Percentiles rank a stretch among this genome's conserved stretches.
Conservation (phyloP, 306 rosid genomes). For the Cicer cuneatum region DNA sequence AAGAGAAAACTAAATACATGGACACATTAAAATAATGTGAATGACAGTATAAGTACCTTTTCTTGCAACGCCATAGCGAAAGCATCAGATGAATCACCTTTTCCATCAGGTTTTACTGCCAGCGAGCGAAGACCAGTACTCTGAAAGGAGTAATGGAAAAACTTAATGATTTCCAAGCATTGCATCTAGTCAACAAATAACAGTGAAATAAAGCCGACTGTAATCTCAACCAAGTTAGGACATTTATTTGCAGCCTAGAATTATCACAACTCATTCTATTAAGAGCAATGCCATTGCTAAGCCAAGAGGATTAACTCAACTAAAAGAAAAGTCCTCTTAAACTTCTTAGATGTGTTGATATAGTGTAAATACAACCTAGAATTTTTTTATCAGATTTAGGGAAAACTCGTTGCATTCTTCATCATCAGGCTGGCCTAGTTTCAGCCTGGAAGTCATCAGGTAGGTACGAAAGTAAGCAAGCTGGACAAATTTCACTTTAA, state of each 20-base stretch:
- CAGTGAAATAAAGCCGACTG: slow-evolving; percentile 33
- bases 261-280: slow-evolving; percentile 2
- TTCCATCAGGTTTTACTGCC: slow-evolving; percentile 49
- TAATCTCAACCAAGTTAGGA: slow-evolving; percentile 8
- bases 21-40: slow-evolving; percentile 9
- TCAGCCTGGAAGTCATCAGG: slow-evolving; percentile 24
- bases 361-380: slow-evolving; percentile 18
- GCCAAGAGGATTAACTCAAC: slow-evolving; percentile 26
- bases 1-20: slow-evolving; percentile 30
- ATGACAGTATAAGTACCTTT: slow-evolving; percentile 60
- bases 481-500: slow-evolving; percentile 1
- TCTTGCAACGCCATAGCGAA: slow-evolving; percentile 88
- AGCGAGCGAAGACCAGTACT: slow-evolving; percentile 43
- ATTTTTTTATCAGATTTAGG: slow-evolving; percentile 21
- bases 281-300: not conserved
- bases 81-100: slow-evolving; percentile 61
- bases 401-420: slow-evolving; percentile 25
- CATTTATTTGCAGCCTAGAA: slow-evolving; percentile 31
- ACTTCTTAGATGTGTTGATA: slow-evolving; percentile 26
- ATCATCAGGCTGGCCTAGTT: slow-evolving; percentile 6
- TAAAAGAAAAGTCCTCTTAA: slow-evolving; percentile 12
- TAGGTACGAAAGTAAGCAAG: slow-evolving; percentile 11
- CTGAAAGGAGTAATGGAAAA: slow-evolving; percentile 51
- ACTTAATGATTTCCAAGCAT: slow-evolving; percentile 38
- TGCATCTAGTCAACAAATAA: slow-evolving; percentile 28